Evolutionary conservation across 495 filamentous ascomycete species (phyloP).

Genomic region (Penicillium antarcticum): DNA sequence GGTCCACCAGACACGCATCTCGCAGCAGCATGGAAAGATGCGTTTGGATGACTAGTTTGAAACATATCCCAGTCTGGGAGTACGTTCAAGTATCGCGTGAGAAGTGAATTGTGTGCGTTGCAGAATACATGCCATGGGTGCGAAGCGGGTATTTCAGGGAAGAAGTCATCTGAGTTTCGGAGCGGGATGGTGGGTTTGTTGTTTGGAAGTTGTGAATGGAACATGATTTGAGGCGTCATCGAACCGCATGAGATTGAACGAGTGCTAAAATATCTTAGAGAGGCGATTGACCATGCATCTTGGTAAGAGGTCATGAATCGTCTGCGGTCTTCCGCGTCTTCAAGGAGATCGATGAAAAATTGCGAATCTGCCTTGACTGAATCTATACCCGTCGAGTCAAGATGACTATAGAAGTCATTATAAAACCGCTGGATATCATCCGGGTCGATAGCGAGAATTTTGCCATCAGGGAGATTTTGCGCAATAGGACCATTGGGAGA

Average conservation of each 20-base stretch:
- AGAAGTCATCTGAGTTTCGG: conserved; percentile 94
- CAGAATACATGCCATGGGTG: conserved; percentile 95
- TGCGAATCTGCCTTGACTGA: conserved; percentile 90
- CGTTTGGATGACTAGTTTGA: conserved; percentile 77
- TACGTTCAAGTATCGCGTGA: conserved; percentile 71
- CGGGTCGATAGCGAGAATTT: conserved; percentile 62
- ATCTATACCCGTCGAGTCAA: conserved; percentile 66
- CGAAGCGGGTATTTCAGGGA: conserved; percentile 69
- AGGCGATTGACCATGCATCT: conserved; percentile 80
- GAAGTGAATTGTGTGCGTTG: conserved; percentile 86
- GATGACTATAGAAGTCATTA: conserved; percentile 86
- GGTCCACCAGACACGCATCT: conserved; percentile 88
- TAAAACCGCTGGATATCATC: conserved; percentile 75
- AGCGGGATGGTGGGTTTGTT: conserved; percentile 67
- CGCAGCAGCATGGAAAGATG: conserved; percentile 82
- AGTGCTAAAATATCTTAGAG: conserved; percentile 70
- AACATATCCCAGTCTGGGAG: conserved; percentile 99
- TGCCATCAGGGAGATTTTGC: conserved; percentile 17
- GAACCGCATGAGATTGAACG: conserved; percentile 93
- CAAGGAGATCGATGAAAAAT: conserved; percentile 75
- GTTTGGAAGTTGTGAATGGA: conserved; percentile 73
- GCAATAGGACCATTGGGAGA: conserved; percentile 57
- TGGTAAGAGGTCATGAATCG: conserved; percentile 71
- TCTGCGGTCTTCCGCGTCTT: conserved; percentile 62
- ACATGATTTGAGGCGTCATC: conserved; percentile 75